Evolutionary conservation across 2,329 filamentous ascomycete genomes (phyloP), one percentile per base, ranked within the genome.

Genomic region (Ophiocordyceps polyrhachis-furcata): DNA sequence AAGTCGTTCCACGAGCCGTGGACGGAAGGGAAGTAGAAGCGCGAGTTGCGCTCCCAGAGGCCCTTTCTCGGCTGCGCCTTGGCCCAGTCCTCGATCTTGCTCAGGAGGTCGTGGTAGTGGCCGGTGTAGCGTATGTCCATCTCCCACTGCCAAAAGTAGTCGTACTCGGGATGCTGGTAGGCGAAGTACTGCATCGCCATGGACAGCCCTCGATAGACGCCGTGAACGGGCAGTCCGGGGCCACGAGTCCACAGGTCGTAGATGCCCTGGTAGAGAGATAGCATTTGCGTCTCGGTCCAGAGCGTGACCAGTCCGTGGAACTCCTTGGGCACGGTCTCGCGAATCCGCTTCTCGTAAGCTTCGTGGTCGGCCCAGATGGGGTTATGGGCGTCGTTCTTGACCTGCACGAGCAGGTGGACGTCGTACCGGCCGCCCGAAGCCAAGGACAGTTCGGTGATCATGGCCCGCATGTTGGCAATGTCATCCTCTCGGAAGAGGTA

Each of bases 141-240:
- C 61, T 94, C 87, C 84, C 87, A 93, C 52, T 93, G 84, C 87
- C 87, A 94, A 61, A 87, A 86, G 63, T 79, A 84, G 42, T 93
- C 85, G 56, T 88, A 94, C 59, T 93, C 87, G 1, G 84, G 83
- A 60, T 94, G 87, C 54, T 77, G 74, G 56, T 88, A 79, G 6
- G 88, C 84, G 58, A 96, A 96, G 61, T 89, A 83, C 56, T 95
- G 88, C 67, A 96, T 79, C 0, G 88, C 86, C 85, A 96, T 93
- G 54, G 87, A 86, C 11, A 91, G 76, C 45, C 85, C 88, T 44
- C 91, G 82, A 63, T 96, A 96, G 9, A 93, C 86, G 17, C 88
- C 88, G 58, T 96, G 88, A 1, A 94, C 78, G 1, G 84, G 83
- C 46, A 93, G 70, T 43, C 82, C 70, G 1, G 73, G 73, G 1